Conservation (phyloP, 306 rosid genomes). For the Luffa aegyptiaca region DNA sequence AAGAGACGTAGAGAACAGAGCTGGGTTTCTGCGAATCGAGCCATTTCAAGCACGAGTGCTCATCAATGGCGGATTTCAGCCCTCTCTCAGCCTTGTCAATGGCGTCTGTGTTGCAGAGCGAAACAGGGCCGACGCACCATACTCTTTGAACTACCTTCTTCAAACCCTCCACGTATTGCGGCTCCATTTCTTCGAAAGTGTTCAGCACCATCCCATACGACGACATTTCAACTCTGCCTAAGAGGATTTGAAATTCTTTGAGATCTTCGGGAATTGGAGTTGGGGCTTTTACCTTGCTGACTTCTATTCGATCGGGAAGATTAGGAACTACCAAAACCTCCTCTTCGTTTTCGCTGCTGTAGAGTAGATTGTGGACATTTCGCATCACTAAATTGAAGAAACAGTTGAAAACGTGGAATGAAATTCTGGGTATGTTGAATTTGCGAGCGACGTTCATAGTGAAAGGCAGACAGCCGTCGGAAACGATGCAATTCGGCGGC, state of each 20-base stretch:
- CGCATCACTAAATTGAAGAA: constrained; percentile 22
- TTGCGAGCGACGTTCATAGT: constrained; percentile 19
- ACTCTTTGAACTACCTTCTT: constrained; percentile 11
- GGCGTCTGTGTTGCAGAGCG: constrained; percentile 9
- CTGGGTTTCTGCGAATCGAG: constrained; percentile 25
- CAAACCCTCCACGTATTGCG: constrained; percentile 19
- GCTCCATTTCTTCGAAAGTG: constrained; percentile 52
- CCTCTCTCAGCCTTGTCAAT: constrained; percentile 8
- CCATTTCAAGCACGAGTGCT: constrained; percentile 31
- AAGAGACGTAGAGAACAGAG: constrained; percentile 35
- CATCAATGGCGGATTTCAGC: constrained; percentile 12
- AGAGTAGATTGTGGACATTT: neutral
- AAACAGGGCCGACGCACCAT: constrained; percentile 17
- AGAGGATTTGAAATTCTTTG: neutral
- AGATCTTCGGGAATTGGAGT: neutral
- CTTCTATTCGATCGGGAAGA: constrained; percentile 23
- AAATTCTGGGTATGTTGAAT: constrained; percentile 17
- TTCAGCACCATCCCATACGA: constrained; percentile 40
- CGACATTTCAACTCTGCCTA: constrained; percentile 24
- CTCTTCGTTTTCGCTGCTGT: neutral
- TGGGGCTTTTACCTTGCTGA: constrained; percentile 22
- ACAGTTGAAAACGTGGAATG: constrained; percentile 23
- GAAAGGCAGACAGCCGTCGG: constrained; percentile 23
- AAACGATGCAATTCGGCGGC: constrained; percentile 17
- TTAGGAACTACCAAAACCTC: constrained; percentile 29